phyloP scores from a whole-genome alignment of 2,329 filamentous ascomycete genomes.

The Colletotrichum tabaci region DNA sequence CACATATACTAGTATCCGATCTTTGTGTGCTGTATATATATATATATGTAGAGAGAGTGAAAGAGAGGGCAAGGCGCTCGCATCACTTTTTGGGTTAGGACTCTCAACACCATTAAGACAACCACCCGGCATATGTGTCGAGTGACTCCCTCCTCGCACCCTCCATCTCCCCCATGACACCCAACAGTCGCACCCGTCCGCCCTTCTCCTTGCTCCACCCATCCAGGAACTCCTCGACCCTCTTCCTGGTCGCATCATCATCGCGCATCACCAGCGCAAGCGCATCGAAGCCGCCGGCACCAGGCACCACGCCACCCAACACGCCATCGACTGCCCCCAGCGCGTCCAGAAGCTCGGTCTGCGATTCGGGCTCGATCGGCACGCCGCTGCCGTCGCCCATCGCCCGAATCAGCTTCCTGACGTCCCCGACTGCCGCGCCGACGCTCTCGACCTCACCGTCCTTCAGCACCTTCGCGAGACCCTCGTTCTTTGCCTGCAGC shows the following conservation, averaged over 20 bases:
- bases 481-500: constrained; percentile 82
- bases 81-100: not conserved
- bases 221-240: constrained; percentile 74
- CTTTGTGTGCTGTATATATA: not conserved
- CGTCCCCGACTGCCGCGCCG: constrained; percentile 61
- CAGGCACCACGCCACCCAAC: constrained; percentile 91
- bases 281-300: constrained; percentile 94
- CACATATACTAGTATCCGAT: not conserved
- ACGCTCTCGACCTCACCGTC: constrained; percentile 61
- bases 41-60: not conserved
- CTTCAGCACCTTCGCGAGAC: constrained; percentile 75
- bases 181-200: constrained; percentile 77
- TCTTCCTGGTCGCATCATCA: constrained; percentile 72
- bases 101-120: constrained; percentile 44
- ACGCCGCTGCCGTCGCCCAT: constrained; percentile 84
- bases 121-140: constrained; percentile 61
- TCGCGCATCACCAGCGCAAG: constrained; percentile 85
- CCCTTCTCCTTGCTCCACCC: constrained; percentile 75
- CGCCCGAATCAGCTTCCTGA: constrained; percentile 76
- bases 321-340: constrained; percentile 82
- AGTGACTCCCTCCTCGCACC: constrained; percentile 68
- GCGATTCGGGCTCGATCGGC: constrained; percentile 89
- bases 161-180: constrained; percentile 80
- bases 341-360: constrained; percentile 88
- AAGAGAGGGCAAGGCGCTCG: not conserved